A percentile compares a stretch with the other conserved stretches of the same genome.
These are phyloP conservation scores for Viola pubescens DNA, from an alignment of 441 rosid genomes.

Conservation along the genomic window DNA sequence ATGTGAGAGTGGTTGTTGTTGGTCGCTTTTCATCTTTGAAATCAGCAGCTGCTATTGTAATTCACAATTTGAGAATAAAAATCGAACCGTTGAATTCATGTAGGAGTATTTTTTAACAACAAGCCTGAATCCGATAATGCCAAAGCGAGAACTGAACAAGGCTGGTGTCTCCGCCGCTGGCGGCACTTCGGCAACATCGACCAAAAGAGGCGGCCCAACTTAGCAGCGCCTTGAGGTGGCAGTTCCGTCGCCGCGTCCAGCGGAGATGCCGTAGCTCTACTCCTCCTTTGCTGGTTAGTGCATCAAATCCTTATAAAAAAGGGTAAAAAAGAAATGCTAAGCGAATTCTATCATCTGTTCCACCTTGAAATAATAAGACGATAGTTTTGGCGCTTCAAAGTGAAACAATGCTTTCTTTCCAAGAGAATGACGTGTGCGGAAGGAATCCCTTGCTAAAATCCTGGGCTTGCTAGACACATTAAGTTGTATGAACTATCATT, in stretches of 20 bases:
- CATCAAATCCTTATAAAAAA: not conserved
- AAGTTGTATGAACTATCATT: slow-evolving; percentile 43
- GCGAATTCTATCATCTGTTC: not conserved
- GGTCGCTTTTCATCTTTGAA: too few species aligned
- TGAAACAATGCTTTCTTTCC: slow-evolving; percentile 87
- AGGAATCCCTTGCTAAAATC: slow-evolving; percentile 74
- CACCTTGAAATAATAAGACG: slow-evolving; percentile 80
- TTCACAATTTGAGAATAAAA: too few species aligned
- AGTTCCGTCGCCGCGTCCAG: slow-evolving; percentile 50
- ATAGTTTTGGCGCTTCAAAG: slow-evolving; percentile 89
- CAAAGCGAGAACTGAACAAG: slow-evolving; percentile 60
- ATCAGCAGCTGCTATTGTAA: too few species aligned
- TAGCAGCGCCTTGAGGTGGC: slow-evolving; percentile 49
- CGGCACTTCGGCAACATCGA: slow-evolving; percentile 37
- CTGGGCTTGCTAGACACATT: slow-evolving; percentile 86
- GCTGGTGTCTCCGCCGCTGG: slow-evolving; percentile 49
- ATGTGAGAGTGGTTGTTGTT: too few species aligned
- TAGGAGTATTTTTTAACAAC: too few species aligned
- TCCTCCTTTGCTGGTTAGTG: slow-evolving; percentile 60
- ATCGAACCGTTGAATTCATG: too few species aligned
- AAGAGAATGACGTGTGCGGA: slow-evolving; percentile 79
- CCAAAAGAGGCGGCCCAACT: slow-evolving; percentile 68
- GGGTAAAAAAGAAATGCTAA: not conserved
- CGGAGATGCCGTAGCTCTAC: slow-evolving; percentile 67
- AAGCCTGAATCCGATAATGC: too few species aligned